phyloP scores from a whole-genome alignment of 352 stramenopile species.

The Globisporangium abappressorium region DNA sequence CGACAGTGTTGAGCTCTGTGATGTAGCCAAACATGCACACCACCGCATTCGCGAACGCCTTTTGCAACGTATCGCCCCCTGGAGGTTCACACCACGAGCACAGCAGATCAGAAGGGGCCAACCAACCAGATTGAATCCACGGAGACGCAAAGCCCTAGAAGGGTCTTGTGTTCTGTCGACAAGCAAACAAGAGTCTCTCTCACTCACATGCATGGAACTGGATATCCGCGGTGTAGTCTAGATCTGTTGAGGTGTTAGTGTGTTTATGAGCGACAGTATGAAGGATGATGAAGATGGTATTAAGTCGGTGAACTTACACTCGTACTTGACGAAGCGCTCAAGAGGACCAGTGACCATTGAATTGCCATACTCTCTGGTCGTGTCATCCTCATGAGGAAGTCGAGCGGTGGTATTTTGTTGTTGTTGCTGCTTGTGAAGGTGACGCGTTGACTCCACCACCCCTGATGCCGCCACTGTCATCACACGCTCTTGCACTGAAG shows the following conservation, averaged over 20 bases:
- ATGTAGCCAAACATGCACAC: slow-evolving; percentile 2
- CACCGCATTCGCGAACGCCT: not conserved
- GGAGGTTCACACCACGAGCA: not conserved
- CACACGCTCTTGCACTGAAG: not conserved
- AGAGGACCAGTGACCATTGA: not conserved
- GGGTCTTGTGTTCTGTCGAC: not conserved
- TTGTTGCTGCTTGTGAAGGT: not conserved
- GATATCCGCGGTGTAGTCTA: not conserved
- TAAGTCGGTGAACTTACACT: not conserved
- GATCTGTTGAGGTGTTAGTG: not conserved
- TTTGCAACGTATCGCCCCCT: not conserved
- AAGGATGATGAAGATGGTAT: not conserved
- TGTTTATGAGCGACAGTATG: not conserved
- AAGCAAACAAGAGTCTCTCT: not conserved
- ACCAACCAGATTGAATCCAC: not conserved
- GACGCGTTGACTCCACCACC: not conserved
- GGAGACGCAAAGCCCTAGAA: not conserved
- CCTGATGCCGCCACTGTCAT: not conserved
- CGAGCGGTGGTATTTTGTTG: not conserved
- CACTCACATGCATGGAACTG: not conserved
- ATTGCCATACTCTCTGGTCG: not conserved
- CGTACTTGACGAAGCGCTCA: not conserved
- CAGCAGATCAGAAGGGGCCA: not conserved
- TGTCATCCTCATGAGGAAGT: not conserved
- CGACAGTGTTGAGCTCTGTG: not conserved